Conservation (phyloP, 2,329 filamentous ascomycete genomes). For the Penicillium janthinellum region DNA sequence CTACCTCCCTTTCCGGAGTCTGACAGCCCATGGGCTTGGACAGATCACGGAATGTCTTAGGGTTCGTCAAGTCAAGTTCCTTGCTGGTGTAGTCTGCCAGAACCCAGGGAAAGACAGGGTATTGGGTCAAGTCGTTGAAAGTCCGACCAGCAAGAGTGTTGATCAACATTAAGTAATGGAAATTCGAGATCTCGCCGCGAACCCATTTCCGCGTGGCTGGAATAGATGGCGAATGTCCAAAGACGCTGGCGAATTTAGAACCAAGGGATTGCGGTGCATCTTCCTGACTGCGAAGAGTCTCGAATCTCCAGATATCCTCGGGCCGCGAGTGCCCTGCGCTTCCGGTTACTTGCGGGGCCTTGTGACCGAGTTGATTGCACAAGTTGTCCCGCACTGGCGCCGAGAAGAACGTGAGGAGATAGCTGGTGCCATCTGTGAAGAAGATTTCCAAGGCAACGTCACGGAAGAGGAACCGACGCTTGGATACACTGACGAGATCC, state of each 20-base stretch:
- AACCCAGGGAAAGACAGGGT: conserved; percentile 97
- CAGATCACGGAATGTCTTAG: conserved; percentile 83
- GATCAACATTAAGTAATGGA: conserved; percentile 97
- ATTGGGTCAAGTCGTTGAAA: conserved; percentile 97
- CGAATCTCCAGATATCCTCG: conserved; percentile 89
- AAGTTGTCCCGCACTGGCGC: conserved; percentile 75
- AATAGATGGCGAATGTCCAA: conserved; percentile 78
- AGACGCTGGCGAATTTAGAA: conserved; percentile 88
- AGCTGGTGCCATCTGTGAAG: conserved; percentile 95
- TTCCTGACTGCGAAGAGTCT: conserved; percentile 72
- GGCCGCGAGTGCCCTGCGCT: conserved; percentile 70
- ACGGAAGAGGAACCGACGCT: conserved; percentile 89
- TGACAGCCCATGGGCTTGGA: conserved; percentile 97
- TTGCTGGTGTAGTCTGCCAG: conserved; percentile 94
- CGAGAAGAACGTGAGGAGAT: conserved; percentile 82
- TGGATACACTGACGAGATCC: conserved; percentile 93
- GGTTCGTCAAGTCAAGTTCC: conserved; percentile 82
- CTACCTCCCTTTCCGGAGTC: conserved; percentile 70
- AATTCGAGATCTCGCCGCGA: conserved; percentile 94
- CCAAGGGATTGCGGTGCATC: conserved; percentile 70
- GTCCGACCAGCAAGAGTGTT: conserved; percentile 97
- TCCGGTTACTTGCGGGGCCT: conserved; percentile 77
- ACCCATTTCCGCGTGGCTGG: conserved; percentile 89
- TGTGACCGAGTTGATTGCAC: conserved; percentile 71
- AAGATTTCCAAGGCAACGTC: conserved; percentile 97